Percentiles rank a stretch among this genome's conserved stretches.
phyloP scores from a whole-genome alignment of 2,329 filamentous ascomycete species.

The Elsinoe necatrix region DNA sequence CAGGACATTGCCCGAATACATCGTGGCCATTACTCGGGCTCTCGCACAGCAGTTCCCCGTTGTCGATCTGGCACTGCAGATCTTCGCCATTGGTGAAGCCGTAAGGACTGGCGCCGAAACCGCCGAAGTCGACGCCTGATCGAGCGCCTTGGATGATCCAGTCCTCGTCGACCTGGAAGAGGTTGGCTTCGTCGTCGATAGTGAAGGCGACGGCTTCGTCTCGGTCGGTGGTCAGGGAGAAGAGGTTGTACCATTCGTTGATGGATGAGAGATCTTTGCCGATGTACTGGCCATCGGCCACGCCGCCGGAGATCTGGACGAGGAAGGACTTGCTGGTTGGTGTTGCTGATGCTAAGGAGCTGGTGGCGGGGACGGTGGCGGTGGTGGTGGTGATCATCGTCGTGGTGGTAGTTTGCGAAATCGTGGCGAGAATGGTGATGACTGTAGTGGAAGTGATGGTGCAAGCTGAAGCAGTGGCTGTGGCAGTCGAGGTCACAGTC shows the following conservation, averaged over 20 bases:
- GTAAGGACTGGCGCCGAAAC: conserved; percentile 1
- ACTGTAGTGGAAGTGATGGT: conserved; percentile 16
- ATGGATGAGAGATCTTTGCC: background rate
- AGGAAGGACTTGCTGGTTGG: background rate
- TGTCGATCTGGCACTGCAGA: background rate
- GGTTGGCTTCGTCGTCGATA: background rate
- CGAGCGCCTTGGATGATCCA: conserved; percentile 12
- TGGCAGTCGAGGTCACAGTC: conserved; percentile 3
- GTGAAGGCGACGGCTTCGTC: background rate
- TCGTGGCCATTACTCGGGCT: conserved; percentile 6
- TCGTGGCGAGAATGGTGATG: conserved; percentile 19
- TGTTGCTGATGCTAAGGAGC: background rate
- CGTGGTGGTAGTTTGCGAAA: conserved; percentile 8
- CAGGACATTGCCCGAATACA: conserved; percentile 8
- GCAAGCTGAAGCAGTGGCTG: conserved; percentile 20
- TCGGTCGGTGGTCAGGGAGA: background rate
- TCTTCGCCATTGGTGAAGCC: conserved; percentile 10
- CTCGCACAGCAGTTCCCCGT: background rate
- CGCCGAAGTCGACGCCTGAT: background rate
- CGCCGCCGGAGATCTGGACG: background rate
- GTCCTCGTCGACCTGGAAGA: background rate
- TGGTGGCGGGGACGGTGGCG: background rate
- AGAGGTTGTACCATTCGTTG: background rate
- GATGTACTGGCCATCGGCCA: conserved; percentile 2
- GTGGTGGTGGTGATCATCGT: conserved; percentile 20